A percentile compares a stretch with the other conserved stretches of the same genome.
Conservation (phyloP, 495 filamentous ascomycete genomes). For the Aeminium ludgeri region DNA sequence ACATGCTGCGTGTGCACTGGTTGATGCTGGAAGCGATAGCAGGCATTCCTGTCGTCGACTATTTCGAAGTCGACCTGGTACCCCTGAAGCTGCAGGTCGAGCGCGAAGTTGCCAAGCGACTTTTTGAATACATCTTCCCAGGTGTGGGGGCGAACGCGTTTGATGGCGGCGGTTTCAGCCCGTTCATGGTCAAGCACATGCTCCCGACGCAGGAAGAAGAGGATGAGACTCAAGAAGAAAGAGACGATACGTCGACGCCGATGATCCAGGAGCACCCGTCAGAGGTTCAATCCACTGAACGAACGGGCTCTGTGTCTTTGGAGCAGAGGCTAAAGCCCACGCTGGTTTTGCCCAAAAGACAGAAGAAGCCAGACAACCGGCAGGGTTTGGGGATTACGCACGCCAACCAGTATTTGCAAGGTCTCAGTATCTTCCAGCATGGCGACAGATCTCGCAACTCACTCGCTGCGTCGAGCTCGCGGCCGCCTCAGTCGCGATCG, state of each 20-base stretch:
- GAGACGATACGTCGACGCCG: not conserved
- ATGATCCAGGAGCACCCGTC: not conserved
- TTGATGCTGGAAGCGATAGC: slow-evolving; percentile 96
- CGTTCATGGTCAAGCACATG: slow-evolving; percentile 69
- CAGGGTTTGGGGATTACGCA: slow-evolving; percentile 20
- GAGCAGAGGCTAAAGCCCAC: slow-evolving; percentile 68
- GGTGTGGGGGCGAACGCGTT: slow-evolving; percentile 43
- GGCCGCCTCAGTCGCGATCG: slow-evolving; percentile 4
- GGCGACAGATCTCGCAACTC: slow-evolving; percentile 1
- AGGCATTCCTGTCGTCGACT: slow-evolving; percentile 90
- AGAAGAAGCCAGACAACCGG: slow-evolving; percentile 14
- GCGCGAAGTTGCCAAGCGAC: slow-evolving; percentile 74
- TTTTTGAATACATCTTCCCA: slow-evolving; percentile 97
- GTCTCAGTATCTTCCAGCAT: slow-evolving; percentile 11
- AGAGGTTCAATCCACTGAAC: not conserved
- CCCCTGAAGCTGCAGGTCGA: slow-evolving; percentile 91
- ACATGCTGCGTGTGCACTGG: slow-evolving; percentile 89
- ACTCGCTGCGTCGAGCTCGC: not conserved
- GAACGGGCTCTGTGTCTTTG: slow-evolving; percentile 43
- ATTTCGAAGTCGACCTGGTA: slow-evolving; percentile 88
- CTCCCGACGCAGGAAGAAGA: slow-evolving; percentile 45
- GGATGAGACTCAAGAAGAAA: slow-evolving; percentile 26
- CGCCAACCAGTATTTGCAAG: not conserved
- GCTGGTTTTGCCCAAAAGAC: slow-evolving; percentile 42
- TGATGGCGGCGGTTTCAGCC: slow-evolving; percentile 49